Base-by-base conservation (phyloP, 2,329 filamentous ascomycete species). In the Aquanectria penicillioides region DNA sequence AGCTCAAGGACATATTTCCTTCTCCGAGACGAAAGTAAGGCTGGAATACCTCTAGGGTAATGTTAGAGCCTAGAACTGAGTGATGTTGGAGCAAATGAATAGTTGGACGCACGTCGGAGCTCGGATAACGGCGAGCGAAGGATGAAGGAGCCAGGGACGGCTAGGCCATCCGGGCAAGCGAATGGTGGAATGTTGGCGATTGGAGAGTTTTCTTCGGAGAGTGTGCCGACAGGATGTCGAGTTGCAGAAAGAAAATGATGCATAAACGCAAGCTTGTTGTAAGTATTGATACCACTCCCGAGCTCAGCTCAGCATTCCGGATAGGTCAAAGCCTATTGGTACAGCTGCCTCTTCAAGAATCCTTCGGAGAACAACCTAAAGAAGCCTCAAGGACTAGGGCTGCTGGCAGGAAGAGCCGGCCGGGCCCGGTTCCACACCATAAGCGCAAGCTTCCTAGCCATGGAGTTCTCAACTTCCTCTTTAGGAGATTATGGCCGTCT, bases 401-500 rank as follows among this genome's bases (percentile, higher is more conserved):
- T 28, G 47, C 43, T 48, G 41, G 41, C 37, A 59, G 26, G 20
- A 48, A 61, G 33, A 63, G 41, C 47, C 55, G 63, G 51, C 10
- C 23, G 15, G 49, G 40, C 37, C 41, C n/a, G 43, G 29, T 48
- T 17, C 34, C 36, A 49, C 40, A 43, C 18, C 40, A 11, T 23
- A 48, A 44, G 15, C 40, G 12, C 38, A 36, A 15, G 37, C 13
- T 54, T 40, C 43, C 34, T 25, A 29, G 20, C 15, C 29, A 47
- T 38, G 28, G 28, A 26, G 34, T 51, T 55, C 18, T 22, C 31
- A 68, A 64, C 67, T 69, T 61, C 67, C 67, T 56, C 20, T 64
- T 69, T 53, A 25, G 59, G 67, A 58, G 36, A 57, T 49, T 41
- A 25, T 23, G 34, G 52, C 65, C 65, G 67, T 59, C 56, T 47